Evolutionary conservation across 2,329 filamentous ascomycete species (phyloP), one percentile per base, ranked within the genome.

Genomic region (Daldinia sp.): DNA sequence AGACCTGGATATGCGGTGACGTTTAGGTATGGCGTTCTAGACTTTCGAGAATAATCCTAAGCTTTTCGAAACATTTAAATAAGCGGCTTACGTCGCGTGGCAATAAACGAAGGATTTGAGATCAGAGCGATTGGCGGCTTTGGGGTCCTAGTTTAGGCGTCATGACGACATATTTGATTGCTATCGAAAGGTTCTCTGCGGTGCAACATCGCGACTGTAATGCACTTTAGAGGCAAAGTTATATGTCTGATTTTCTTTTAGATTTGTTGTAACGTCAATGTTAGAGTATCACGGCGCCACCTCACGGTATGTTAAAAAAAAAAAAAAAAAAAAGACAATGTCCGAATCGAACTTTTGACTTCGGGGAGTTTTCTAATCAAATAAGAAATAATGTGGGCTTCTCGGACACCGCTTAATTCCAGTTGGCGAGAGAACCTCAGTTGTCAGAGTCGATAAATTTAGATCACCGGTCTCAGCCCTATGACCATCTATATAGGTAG

Each of bases 401-500:
- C 49, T 54, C 30, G 25, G 41, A 35, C n/a, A 56, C 54, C 27
- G 57, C 58, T 56, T 53, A 19, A 58, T 56, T 61, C 61, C 50
- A 47, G 54, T 39, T 50, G 32, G 25, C 35, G 17, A 59, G 53
- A 58, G 49, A 52, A 61, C 63, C 57, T 55, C 61, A 64, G 60
- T 51, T 66, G 45, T 51, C 59, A 52, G 37, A 50, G 57, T 51
- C 21, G 34, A 53, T 64, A 64, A 59, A 67, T 64, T 64, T 64
- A 64, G 54, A 64, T 61, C 61, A 37, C 17, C 25, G 7, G 30
- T 61, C 35, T 67, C 64, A 67, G 64, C 64, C 64, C 64, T 67
- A 67, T 17, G 41, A 45, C 17, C 34, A 23, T 29, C 35, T 34
- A 45, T 25, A 3, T 21, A 11, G 13, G 39, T 25, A n/a, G n/a